Percentiles rank a stretch among this genome's conserved stretches.
phyloP scores from a whole-genome alignment of 75 land plant genomes.

The Isoetes taiwanensis region DNA sequence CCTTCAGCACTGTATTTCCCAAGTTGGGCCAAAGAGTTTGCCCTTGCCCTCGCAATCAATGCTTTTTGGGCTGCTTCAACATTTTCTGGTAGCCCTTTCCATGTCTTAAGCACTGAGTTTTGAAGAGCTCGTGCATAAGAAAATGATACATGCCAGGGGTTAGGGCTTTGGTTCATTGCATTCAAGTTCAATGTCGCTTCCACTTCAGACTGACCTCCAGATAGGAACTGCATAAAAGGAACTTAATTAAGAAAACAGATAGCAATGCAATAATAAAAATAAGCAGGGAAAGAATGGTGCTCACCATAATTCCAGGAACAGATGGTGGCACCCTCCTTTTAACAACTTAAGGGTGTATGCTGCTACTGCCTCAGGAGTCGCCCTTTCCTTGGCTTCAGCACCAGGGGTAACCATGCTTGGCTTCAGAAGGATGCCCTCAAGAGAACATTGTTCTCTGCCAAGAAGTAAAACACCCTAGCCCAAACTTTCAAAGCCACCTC shows the following conservation, averaged over 20 bases:
- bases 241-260: not conserved
- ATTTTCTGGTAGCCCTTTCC: slow-evolving; percentile 74
- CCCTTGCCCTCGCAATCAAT: slow-evolving; percentile 54
- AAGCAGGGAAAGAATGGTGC: not conserved
- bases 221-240: slow-evolving; percentile 46
- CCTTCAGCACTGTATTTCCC: slow-evolving; percentile 65
- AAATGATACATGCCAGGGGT: slow-evolving; percentile 97
- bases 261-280: not conserved
- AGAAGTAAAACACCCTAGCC: slow-evolving; percentile 69
- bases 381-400: slow-evolving; percentile 53
- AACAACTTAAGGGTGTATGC: slow-evolving; percentile 57
- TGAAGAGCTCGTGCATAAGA: slow-evolving; percentile 85
- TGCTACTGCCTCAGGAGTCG: slow-evolving; percentile 59
- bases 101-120: slow-evolving; percentile 66
- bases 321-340: slow-evolving; percentile 55
- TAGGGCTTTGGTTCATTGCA: slow-evolving; percentile 82
- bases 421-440: slow-evolving; percentile 70
- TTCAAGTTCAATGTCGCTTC: slow-evolving; percentile 63
- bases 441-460: slow-evolving; percentile 65
- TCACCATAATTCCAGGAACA: slow-evolving; percentile 19
- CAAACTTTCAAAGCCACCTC: slow-evolving; percentile 76
- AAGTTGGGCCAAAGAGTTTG: slow-evolving; percentile 80
- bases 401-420: slow-evolving; percentile 93
- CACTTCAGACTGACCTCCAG: slow-evolving; percentile 50
- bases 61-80: slow-evolving; percentile 60